Evolutionary conservation across 1,284 basidiomycete genomes (phyloP), one percentile per base, ranked within the genome.

Genomic region (Vanrija pseudolonga): DNA sequence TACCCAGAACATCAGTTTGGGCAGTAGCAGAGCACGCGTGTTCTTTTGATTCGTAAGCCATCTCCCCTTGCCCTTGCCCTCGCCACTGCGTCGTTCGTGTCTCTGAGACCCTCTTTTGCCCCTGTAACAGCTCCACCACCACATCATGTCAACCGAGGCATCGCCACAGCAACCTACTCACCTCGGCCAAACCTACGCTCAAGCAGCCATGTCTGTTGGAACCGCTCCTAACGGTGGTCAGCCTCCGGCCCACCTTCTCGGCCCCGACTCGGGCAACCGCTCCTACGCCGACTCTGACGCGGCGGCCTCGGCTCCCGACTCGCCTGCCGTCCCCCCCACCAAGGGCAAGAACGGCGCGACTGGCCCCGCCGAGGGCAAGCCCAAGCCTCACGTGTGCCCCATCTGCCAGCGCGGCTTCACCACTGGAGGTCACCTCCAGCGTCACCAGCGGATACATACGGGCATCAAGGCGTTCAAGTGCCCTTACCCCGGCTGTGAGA

Each of bases 401-500:
- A 68, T 69, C 38, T 74, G 71, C 55, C 58, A 67, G 42, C 57
- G 70, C 38, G 70, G 66, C 1, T 76, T 74, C 55, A 73, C 73
- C 23, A 73, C 72, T 8, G 72, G 71, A 7, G 73, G 73, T 2
- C 73, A 75, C 60, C 52, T 76, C 43, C 72, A 74, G 56, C 57
- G 73, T 43, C 72, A 74, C 61, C 71, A 72, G 58, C 53, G 71
- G 57, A 76, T 76, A 40, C 73, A 74, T 52, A 73, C 72, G 3
- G 72, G 73, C 41, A 73, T 74, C 47, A 76, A 74, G 65, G 73
- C 72, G 24, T 73, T 73, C 66, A 72, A 69, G 58, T 76, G 72
- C 57, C 73, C 72, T 7, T 73, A 68, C 61, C 73, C 72, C 14
- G 72, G 70, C 11, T 74, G 72, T 54, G 71, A 74, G 62, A 74